These are phyloP conservation scores for Sodiomyces alkalinus DNA, from an alignment of 2,329 filamentous ascomycete genomes.

Conservation along the genomic window DNA sequence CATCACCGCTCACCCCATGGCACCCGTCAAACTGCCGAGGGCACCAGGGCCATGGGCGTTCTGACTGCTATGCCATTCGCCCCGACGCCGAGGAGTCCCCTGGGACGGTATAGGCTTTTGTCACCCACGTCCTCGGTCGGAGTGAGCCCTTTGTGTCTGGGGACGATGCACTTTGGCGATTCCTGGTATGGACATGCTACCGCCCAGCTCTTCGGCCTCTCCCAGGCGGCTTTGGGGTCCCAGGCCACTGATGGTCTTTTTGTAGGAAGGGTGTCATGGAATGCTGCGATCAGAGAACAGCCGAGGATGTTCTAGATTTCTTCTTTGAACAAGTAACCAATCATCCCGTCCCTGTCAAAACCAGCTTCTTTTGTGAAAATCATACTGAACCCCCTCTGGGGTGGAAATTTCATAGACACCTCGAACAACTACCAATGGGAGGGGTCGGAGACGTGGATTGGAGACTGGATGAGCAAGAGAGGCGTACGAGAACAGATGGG, in stretches of 20 bases:
- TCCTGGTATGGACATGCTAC: constrained; percentile 21
- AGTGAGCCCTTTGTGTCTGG: constrained; percentile 53
- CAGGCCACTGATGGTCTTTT: no score
- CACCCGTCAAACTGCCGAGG: no score
- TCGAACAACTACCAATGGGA: constrained; percentile 51
- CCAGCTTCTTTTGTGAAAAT: not conserved
- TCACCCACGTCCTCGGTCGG: constrained; percentile 49
- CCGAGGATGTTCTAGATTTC: constrained; percentile 50
- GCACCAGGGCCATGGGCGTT: no score
- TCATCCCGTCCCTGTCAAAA: not conserved
- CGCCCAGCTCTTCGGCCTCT: not conserved
- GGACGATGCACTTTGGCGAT: constrained; percentile 49
- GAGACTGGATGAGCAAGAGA: constrained; percentile 53
- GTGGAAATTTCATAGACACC: constrained; percentile 63
- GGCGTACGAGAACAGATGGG: constrained; percentile 50
- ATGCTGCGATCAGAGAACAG: constrained; percentile 44
- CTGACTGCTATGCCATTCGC: constrained; percentile 20
- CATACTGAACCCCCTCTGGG: constrained; percentile 3
- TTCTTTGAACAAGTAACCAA: constrained; percentile 38
- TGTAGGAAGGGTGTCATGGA: constrained; percentile 42
- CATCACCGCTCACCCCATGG: no score
- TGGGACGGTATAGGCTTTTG: constrained; percentile 51
- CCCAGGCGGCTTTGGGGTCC: no score
- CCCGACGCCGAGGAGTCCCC: constrained; percentile 38
- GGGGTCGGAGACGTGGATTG: constrained; percentile 51